phyloP scores from a whole-genome alignment of 2,329 filamentous ascomycete genomes.

The Tympanopsis confertula region DNA sequence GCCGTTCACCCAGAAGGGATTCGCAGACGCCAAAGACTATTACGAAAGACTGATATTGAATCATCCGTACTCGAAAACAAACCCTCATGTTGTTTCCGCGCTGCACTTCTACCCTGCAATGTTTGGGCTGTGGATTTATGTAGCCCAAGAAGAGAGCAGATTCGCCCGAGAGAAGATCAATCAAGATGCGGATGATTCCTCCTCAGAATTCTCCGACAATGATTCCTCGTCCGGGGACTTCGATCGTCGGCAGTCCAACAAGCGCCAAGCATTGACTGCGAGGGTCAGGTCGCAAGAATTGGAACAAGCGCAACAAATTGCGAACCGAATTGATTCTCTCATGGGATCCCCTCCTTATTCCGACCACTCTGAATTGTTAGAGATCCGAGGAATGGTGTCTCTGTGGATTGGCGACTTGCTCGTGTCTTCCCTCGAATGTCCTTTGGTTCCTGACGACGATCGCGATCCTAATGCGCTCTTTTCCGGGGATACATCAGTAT shows the following conservation, averaged over 20 bases:
- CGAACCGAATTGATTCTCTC: constrained; percentile 57
- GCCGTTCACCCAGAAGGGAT: constrained; percentile 26
- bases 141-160: constrained; percentile 49
- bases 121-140: constrained; percentile 71
- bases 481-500: constrained; percentile 10
- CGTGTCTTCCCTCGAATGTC: too few relatives aligned
- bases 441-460: too few relatives aligned
- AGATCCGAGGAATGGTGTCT: constrained; percentile 62
- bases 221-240: constrained; percentile 10
- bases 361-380: constrained; percentile 52
- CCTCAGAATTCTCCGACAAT: constrained; percentile 9
- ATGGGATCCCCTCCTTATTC: constrained; percentile 62
- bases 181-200: constrained; percentile 15
- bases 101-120: constrained; percentile 73
- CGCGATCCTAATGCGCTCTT: constrained; percentile 7
- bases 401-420: constrained; percentile 65
- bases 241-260: constrained; percentile 4
- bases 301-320: constrained; percentile 47
- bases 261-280: constrained; percentile 21
- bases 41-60: constrained; percentile 70
- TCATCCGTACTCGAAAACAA: constrained; percentile 56
- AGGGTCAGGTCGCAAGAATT: constrained; percentile 38
- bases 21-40: constrained; percentile 51
- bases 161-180: constrained; percentile 25
- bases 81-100: constrained; percentile 48